A percentile compares a stretch with the other conserved stretches of the same genome.
These are phyloP conservation scores for Paramarasmius palmivorus DNA, from an alignment of 1,284 basidiomycete species.

Conservation along the genomic window DNA sequence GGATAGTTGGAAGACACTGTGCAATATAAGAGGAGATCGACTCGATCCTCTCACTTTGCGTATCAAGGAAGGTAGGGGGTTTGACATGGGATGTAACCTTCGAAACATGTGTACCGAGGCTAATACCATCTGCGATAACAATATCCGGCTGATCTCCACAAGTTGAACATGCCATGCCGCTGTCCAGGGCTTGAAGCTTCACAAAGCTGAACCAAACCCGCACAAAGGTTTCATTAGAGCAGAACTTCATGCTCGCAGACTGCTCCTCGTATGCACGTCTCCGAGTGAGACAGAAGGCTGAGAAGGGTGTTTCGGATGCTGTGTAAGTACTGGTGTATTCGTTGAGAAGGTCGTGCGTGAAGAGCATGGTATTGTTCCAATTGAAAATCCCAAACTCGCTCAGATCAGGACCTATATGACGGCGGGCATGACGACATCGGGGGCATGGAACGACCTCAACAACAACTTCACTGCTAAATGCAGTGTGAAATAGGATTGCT, in stretches of 20 bases:
- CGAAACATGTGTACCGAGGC: not conserved
- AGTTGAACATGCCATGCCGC: too few relatives aligned
- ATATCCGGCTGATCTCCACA: too few relatives aligned
- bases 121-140: too few relatives aligned
- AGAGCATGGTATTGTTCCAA: constrained; percentile 25
- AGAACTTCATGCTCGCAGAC: constrained; percentile 13
- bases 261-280: constrained; percentile 14
- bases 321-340: constrained; percentile 28
- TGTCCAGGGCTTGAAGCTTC: constrained; percentile 11
- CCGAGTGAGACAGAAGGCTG: constrained; percentile 21
- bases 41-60: not conserved
- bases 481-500: too few relatives aligned
- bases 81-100: constrained; percentile 3
- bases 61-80: constrained; percentile 1
- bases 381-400: constrained; percentile 26
- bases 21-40: too few relatives aligned
- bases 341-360: constrained; percentile 29
- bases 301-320: constrained; percentile 29
- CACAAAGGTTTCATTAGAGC: constrained; percentile 22
- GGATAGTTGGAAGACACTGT: too few relatives aligned
- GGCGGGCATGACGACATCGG: not conserved
- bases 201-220: constrained; percentile 28
- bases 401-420: constrained; percentile 25
- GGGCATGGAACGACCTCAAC: too few relatives aligned
- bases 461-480: too few relatives aligned